These are phyloP conservation scores for Coemansia umbellata DNA, from an alignment of 192 early-diverging fungal genomes.

Conservation along the genomic window DNA sequence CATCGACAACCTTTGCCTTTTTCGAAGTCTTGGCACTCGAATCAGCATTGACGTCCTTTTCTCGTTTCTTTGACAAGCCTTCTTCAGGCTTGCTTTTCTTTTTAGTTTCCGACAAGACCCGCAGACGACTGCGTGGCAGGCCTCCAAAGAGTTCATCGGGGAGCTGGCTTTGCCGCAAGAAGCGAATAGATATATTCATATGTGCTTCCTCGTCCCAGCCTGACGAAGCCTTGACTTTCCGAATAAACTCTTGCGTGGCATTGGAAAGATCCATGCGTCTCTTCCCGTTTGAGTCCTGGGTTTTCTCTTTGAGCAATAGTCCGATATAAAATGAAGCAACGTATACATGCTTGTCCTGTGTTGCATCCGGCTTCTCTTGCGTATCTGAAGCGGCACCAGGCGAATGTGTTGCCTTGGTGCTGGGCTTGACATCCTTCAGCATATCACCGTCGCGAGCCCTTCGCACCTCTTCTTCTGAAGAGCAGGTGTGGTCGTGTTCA, in stretches of 20 bases:
- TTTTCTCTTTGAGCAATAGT: conserved; percentile 59
- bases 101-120: conserved; percentile 7
- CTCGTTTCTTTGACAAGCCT: background rate
- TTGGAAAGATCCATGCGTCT: conserved; percentile 72
- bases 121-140: conserved; percentile 23
- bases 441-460: conserved; percentile 66
- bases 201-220: conserved; percentile 24
- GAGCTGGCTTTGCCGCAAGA: conserved; percentile 37
- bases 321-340: conserved; percentile 92
- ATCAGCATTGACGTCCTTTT: background rate
- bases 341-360: conserved; percentile 3
- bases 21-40: conserved; percentile 13
- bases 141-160: conserved; percentile 45
- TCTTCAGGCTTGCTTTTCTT: conserved; percentile 4
- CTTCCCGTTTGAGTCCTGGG: conserved; percentile 49
- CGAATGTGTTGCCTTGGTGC: background rate
- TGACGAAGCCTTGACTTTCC: conserved; percentile 60
- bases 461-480: conserved; percentile 61
- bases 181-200: conserved; percentile 39
- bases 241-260: conserved; percentile 80
- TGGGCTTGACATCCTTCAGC: background rate
- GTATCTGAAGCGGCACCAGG: background rate
- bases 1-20: conserved; percentile 18
- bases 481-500: conserved; percentile 63
- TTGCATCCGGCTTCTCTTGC: background rate